Conservation (phyloP, 1,284 basidiomycete genomes). For the Malassezia yamatoensis region DNA sequence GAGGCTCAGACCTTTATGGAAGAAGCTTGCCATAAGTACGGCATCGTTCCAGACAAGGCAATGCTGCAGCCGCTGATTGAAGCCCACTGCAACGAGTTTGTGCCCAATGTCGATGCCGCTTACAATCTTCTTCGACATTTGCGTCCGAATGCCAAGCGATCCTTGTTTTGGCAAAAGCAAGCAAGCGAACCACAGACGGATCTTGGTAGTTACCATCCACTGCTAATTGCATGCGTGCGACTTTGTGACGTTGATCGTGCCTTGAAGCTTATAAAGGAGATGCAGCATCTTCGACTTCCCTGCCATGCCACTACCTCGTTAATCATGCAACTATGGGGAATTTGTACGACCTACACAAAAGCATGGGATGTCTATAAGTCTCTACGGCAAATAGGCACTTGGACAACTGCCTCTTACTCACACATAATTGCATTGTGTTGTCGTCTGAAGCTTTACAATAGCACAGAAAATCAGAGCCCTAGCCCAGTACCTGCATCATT, state of each 20-base stretch:
- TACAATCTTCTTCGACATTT: constrained; percentile 22
- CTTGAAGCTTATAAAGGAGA: constrained; percentile 14
- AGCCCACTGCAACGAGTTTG: constrained; percentile 31
- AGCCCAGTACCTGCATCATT: constrained; percentile 54
- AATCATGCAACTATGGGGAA: constrained; percentile 15
- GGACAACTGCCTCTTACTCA: neutral
- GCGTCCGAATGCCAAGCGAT: neutral
- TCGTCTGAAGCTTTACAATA: neutral
- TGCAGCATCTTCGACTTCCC: constrained; percentile 16
- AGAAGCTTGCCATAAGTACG: constrained; percentile 12
- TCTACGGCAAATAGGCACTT: constrained; percentile 2
- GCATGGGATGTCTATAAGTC: constrained; percentile 22
- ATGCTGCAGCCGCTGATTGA: constrained; percentile 25
- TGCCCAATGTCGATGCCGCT: constrained; percentile 25
- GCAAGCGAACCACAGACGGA: neutral
- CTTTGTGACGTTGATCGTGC: constrained; percentile 20
- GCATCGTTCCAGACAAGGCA: constrained; percentile 17
- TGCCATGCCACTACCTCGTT: constrained; percentile 13
- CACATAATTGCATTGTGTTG: constrained; percentile 2
- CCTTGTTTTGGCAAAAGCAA: neutral
- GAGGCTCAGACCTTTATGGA: constrained; percentile 30
- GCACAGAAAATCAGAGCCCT: neutral
- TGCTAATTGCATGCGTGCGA: constrained; percentile 26
- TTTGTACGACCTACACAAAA: constrained; percentile 20
- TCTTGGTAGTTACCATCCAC: constrained; percentile 15